Conservation (phyloP, 352 stramenopile species). For the Hyaloperonospora brassicae region DNA sequence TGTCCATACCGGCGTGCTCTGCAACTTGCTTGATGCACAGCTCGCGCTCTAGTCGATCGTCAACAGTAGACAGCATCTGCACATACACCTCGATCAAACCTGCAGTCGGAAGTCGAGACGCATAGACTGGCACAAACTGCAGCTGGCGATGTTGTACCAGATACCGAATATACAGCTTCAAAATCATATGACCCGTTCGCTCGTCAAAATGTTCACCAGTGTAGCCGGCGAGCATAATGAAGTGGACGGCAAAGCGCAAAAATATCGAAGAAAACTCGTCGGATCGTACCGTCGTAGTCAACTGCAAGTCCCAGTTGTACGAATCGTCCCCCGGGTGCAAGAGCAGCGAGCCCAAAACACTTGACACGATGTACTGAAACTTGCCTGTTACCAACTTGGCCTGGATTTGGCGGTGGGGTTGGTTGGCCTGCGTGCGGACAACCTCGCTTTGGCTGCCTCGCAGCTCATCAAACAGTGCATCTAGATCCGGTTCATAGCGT, state of each 20-base stretch:
- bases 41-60: slow-evolving; percentile 57
- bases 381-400: slow-evolving; percentile 70
- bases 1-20: slow-evolving; percentile 53
- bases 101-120: slow-evolving; percentile 45
- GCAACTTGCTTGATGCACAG: slow-evolving; percentile 59
- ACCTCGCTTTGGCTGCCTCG: slow-evolving; percentile 47
- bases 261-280: slow-evolving; percentile 50
- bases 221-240: slow-evolving; percentile 64
- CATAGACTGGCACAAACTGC: slow-evolving; percentile 71
- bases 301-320: slow-evolving; percentile 64
- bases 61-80: slow-evolving; percentile 55
- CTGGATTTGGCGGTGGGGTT: slow-evolving; percentile 71
- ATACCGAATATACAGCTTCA: slow-evolving; percentile 79
- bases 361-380: slow-evolving; percentile 69
- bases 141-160: slow-evolving; percentile 71
- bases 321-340: slow-evolving; percentile 35
- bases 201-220: slow-evolving; percentile 63
- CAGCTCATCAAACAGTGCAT: slow-evolving; percentile 73
- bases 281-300: slow-evolving; percentile 33
- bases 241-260: slow-evolving; percentile 73
- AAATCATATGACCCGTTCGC: slow-evolving; percentile 60
- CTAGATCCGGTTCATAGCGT: slow-evolving; percentile 57
- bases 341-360: slow-evolving; percentile 48
- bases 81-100: slow-evolving; percentile 66
- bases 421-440: slow-evolving; percentile 59